These are phyloP conservation scores for Biscogniauxia mediterranea DNA, from an alignment of 2,329 filamentous ascomycete genomes.

Conservation along the genomic window DNA sequence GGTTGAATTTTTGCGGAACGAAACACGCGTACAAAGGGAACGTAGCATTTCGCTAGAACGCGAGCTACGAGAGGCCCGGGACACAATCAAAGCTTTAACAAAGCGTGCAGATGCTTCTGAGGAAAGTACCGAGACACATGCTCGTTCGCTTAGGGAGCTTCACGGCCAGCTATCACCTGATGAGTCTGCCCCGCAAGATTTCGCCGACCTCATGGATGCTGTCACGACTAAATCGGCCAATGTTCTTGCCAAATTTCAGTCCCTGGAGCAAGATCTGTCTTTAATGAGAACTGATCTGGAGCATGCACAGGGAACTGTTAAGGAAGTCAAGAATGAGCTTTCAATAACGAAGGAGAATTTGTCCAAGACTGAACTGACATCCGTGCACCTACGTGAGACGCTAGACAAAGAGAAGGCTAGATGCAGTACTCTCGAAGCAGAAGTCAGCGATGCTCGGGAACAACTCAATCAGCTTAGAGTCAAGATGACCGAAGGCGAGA, in stretches of 20 bases:
- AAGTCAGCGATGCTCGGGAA: constrained; percentile 62
- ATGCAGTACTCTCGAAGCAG: constrained; percentile 51
- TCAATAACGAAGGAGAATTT: constrained; percentile 52
- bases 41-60: constrained; percentile 57
- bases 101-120: constrained; percentile 51
- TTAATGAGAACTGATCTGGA: constrained; percentile 64
- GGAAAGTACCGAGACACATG: constrained; percentile 50
- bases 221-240: constrained; percentile 58
- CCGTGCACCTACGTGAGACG: constrained; percentile 52
- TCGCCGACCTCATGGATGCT: constrained; percentile 57
- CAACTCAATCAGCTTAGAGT: constrained; percentile 67
- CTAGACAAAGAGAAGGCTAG: constrained; percentile 54
- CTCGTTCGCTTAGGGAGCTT: constrained; percentile 56
- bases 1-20: constrained; percentile 61
- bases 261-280: constrained; percentile 57
- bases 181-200: constrained; percentile 53
- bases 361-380: constrained; percentile 49
- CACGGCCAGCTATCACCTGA: constrained; percentile 57
- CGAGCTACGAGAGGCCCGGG: constrained; percentile 54
- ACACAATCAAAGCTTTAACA: constrained; percentile 51
- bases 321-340: constrained; percentile 57
- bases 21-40: constrained; percentile 58
- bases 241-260: constrained; percentile 57
- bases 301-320: constrained; percentile 52
- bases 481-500: constrained; percentile 79